Percentiles rank a stretch among this genome's conserved stretches.
Evolutionary conservation across 2,329 filamentous ascomycete genomes (phyloP).

Genomic region (Bipolaris oryzae): DNA sequence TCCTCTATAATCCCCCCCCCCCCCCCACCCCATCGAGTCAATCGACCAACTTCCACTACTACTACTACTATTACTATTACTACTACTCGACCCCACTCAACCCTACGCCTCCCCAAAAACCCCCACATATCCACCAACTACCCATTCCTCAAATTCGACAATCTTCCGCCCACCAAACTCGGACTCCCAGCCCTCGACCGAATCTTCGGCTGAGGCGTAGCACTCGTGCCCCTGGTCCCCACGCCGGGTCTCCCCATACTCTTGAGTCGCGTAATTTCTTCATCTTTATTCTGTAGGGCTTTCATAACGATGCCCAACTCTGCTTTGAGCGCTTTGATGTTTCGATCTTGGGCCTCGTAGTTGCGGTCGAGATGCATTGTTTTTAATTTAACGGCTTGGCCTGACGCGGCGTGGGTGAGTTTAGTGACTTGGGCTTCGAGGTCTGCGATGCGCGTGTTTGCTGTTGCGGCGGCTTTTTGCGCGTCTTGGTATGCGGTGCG

Average conservation of each 20-base stretch:
- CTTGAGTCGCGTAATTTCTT: constrained; percentile 30
- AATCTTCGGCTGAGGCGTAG: constrained; percentile 36
- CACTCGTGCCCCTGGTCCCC: constrained; percentile 38
- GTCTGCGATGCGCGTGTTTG: constrained; percentile 12
- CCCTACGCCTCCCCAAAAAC: too few species aligned
- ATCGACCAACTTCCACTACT: background rate
- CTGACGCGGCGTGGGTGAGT: constrained; percentile 26
- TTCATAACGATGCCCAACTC: constrained; percentile 25
- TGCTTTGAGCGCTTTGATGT: constrained; percentile 9
- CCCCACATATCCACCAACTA: background rate
- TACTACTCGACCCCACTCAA: too few species aligned
- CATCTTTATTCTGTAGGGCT: constrained; percentile 28
- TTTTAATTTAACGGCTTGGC: constrained; percentile 26
- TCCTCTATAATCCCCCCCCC: too few species aligned
- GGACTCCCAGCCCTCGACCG: constrained; percentile 41
- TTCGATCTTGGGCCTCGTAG: constrained; percentile 12
- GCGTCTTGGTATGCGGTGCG: constrained; percentile 60
- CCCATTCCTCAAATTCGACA: constrained; percentile 34
- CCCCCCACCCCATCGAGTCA: background rate
- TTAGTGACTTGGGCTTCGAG: constrained; percentile 24
- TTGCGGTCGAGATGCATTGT: constrained; percentile 23
- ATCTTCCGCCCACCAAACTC: constrained; percentile 19
- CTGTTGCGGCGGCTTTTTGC: constrained; percentile 18
- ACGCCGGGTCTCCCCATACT: constrained; percentile 29
- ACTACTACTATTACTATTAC: too few species aligned